Percentiles rank a stretch among this genome's conserved stretches.
Conservation (phyloP, 2,329 filamentous ascomycete genomes). For the Phialophora verrucosa region DNA sequence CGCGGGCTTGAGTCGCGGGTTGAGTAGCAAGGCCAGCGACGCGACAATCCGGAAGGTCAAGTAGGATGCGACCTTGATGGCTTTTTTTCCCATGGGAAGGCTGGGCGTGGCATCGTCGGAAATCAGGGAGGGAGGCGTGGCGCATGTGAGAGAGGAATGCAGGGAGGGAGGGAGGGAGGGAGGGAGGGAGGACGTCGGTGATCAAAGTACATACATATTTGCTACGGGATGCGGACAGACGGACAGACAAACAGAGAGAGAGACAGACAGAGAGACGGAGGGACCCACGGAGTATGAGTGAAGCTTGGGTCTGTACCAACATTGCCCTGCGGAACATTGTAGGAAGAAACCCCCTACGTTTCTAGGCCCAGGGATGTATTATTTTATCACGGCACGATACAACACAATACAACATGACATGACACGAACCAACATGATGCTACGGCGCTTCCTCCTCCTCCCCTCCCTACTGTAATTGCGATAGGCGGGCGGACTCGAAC, state of each 20-base stretch:
- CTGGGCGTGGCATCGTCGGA: neutral
- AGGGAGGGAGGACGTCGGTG: neutral
- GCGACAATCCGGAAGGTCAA: constrained; percentile 37
- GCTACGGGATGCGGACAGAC: neutral
- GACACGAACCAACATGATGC: neutral
- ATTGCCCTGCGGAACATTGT: neutral
- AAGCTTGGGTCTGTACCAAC: neutral
- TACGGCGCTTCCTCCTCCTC: too few species aligned
- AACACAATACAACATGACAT: neutral
- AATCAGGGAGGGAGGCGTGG: too few species aligned
- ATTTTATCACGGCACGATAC: neutral
- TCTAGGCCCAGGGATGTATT: neutral
- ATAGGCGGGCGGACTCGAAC: too few species aligned
- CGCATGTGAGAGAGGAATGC: neutral
- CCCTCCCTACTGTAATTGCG: too few species aligned
- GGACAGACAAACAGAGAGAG: too few species aligned
- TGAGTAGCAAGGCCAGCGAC: constrained; percentile 40
- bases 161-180: too few species aligned
- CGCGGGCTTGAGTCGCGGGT: constrained; percentile 50
- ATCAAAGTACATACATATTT: neutral
- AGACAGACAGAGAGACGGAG: neutral
- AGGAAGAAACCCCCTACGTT: neutral
- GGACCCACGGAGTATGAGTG: neutral
- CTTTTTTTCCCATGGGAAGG: neutral
- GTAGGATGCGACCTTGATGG: constrained; percentile 10